Evolutionary conservation across 2,329 filamentous ascomycete species (phyloP).

Genomic region (Aspergillus ibericus): DNA sequence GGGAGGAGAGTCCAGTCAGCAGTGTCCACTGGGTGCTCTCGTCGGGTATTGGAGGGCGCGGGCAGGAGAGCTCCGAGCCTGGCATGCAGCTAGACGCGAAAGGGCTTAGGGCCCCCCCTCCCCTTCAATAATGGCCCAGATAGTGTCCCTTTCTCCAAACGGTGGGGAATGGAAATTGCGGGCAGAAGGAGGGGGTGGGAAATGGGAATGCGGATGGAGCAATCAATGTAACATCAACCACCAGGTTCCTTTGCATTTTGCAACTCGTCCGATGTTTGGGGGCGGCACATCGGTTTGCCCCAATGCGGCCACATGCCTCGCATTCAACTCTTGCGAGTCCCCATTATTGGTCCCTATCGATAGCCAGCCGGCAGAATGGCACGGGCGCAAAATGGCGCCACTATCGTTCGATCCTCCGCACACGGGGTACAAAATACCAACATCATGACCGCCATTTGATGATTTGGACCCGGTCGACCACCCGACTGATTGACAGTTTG

Average conservation of each 20-base stretch:
- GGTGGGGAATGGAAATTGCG: not conserved
- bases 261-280: not conserved
- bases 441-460: not conserved
- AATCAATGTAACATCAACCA: not conserved
- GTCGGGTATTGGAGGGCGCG: slow-evolving; percentile 4
- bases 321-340: not conserved
- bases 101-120: not conserved
- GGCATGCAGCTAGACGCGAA: slow-evolving; percentile 6
- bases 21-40: not conserved
- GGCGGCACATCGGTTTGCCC: not conserved
- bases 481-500: not conserved
- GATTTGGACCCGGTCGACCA: not conserved
- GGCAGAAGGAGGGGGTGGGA: not conserved
- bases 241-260: not conserved
- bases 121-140: not conserved
- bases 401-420: not conserved
- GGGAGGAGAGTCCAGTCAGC: not conserved
- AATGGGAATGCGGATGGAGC: not conserved
- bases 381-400: not conserved
- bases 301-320: not conserved
- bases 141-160: not conserved
- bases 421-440: not conserved
- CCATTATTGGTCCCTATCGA: not conserved
- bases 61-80: slow-evolving; percentile 5
- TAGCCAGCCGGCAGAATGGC: not conserved